Conservation (phyloP, 1,284 basidiomycete genomes). For the Sanguinoderma infundibulare region DNA sequence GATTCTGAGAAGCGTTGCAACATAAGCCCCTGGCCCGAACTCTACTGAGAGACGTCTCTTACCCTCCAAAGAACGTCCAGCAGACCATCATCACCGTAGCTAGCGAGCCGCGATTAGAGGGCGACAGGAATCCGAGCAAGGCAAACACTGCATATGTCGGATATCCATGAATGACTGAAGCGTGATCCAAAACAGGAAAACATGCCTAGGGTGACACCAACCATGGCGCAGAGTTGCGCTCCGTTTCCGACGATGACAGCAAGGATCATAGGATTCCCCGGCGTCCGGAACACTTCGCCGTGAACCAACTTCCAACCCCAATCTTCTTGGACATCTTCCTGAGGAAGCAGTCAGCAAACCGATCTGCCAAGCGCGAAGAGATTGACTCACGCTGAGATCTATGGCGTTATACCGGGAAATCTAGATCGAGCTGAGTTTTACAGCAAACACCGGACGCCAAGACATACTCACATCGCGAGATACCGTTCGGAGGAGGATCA, state of each 20-base stretch:
- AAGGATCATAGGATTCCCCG: constrained; percentile 78
- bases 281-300: constrained; percentile 94
- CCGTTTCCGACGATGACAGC: constrained; percentile 92
- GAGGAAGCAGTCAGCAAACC: constrained; percentile 17
- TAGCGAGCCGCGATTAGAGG: constrained; percentile 93
- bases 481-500: constrained; percentile 88
- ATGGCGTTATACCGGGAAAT: constrained; percentile 97
- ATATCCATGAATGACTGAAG: not conserved
- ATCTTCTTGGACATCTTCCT: constrained; percentile 98
- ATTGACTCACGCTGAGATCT: constrained; percentile 75
- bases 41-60: constrained; percentile 27
- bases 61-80: constrained; percentile 93
- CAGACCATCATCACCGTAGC: constrained; percentile 96
- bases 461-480: constrained; percentile 79
- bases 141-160: constrained; percentile 74
- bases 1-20: constrained; percentile 51
- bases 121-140: constrained; percentile 95
- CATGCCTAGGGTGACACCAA: constrained; percentile 82
- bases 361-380: constrained; percentile 7
- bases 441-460: constrained; percentile 32
- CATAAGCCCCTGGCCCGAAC: not conserved
- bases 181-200: not conserved
- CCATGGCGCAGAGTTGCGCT: constrained; percentile 89
- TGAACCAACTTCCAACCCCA: constrained; percentile 99
- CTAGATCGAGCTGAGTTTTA: constrained; percentile 48